Evolutionary conservation across 345 rosid genomes (phyloP).

Genomic region (Lumnitzera littorea): DNA sequence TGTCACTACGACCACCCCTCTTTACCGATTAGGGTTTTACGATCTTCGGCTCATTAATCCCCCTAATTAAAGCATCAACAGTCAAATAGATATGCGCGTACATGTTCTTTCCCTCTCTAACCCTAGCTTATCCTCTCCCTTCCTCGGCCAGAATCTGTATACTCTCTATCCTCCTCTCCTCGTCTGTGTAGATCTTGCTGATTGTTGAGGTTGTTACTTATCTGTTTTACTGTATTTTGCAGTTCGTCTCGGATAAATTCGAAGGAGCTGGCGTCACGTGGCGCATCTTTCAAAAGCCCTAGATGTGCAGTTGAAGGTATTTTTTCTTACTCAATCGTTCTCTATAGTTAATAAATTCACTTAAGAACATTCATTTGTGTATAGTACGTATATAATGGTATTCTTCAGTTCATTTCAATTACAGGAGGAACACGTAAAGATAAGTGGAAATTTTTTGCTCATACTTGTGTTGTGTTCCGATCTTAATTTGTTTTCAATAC

Average conservation of each 20-base stretch:
- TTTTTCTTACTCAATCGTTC: not conserved
- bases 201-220: not conserved
- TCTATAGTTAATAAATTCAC: not conserved
- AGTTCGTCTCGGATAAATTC: constrained; percentile 19
- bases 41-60: too few relatives aligned
- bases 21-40: too few relatives aligned
- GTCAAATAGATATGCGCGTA: too few relatives aligned
- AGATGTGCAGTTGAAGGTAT: constrained; percentile 75
- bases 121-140: constrained; percentile 41
- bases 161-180: not conserved
- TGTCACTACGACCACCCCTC: too few relatives aligned
- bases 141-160: constrained; percentile 46
- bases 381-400: not conserved
- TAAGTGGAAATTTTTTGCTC: too few relatives aligned
- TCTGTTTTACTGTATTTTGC: constrained; percentile 10
- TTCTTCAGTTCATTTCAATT: too few relatives aligned
- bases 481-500: too few relatives aligned
- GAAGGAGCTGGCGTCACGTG: constrained; percentile 14
- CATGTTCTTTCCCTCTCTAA: constrained; percentile 40
- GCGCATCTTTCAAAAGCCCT: constrained; percentile 25
- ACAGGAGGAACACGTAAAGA: too few relatives aligned
- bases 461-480: too few relatives aligned
- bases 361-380: not conserved
- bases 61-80: too few relatives aligned
- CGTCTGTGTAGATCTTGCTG: not conserved